These are phyloP conservation scores for Podaxis pistillaris DNA, from an alignment of 768 basidiomycete species.

Conservation along the genomic window DNA sequence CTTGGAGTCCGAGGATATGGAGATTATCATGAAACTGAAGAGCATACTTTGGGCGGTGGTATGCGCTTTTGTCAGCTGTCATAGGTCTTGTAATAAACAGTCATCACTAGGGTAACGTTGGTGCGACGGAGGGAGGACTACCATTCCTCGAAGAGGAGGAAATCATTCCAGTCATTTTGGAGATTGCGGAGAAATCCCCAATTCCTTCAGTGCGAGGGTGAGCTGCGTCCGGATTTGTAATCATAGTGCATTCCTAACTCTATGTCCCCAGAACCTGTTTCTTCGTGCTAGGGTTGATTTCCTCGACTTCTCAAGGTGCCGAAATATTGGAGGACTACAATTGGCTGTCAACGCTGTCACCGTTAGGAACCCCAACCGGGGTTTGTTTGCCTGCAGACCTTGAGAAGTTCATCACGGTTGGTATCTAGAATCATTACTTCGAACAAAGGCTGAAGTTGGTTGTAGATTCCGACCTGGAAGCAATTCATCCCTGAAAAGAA, in stretches of 20 bases:
- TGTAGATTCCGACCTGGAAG: constrained; percentile 71
- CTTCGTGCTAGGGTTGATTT: constrained; percentile 91
- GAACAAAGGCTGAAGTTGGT: neutral
- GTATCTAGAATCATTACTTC: constrained; percentile 23
- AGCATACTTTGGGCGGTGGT: constrained; percentile 97
- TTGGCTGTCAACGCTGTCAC: constrained; percentile 90
- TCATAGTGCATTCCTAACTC: neutral
- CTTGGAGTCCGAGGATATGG: constrained; percentile 78
- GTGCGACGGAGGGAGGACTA: constrained; percentile 86
- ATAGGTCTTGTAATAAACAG: constrained; percentile 1
- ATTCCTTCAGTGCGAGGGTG: constrained; percentile 94
- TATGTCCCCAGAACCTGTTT: constrained; percentile 79
- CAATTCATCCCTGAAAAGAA: constrained; percentile 34
- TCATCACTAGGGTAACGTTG: constrained; percentile 80
- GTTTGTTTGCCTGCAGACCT: constrained; percentile 88
- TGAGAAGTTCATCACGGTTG: constrained; percentile 74
- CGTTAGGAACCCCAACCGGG: constrained; percentile 85
- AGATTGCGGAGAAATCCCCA: constrained; percentile 86
- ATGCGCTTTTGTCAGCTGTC: constrained; percentile 28
- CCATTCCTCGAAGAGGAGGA: constrained; percentile 95
- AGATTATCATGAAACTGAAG: constrained; percentile 86
- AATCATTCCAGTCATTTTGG: constrained; percentile 84
- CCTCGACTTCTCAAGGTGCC: constrained; percentile 87
- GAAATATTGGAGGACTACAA: constrained; percentile 90
- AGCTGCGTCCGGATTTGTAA: constrained; percentile 21